phyloP scores from a whole-genome alignment of 2,329 filamentous ascomycete species.

The Epichloe brachyelytri region DNA sequence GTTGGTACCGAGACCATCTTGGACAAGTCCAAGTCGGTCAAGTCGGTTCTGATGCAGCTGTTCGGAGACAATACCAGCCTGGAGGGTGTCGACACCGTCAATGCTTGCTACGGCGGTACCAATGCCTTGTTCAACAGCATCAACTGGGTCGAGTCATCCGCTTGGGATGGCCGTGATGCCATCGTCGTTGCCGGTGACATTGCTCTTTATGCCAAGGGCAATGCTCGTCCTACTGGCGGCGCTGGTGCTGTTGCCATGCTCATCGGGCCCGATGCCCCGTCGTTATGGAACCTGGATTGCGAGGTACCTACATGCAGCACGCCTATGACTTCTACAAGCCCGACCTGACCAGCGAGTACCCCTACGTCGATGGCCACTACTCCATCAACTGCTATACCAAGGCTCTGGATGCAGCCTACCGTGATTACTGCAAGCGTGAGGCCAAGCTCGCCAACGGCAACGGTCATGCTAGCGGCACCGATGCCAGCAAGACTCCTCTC shows the following conservation, averaged over 20 bases:
- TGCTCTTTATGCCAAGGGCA: slow-evolving; percentile 73
- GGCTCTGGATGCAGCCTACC: slow-evolving; percentile 70
- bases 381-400: slow-evolving; percentile 71
- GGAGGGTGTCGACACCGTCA: slow-evolving; percentile 72
- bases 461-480: slow-evolving; percentile 35
- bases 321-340: slow-evolving; percentile 89
- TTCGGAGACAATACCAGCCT: slow-evolving; percentile 75
- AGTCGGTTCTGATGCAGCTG: slow-evolving; percentile 78
- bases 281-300: slow-evolving; percentile 64
- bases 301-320: slow-evolving; percentile 70
- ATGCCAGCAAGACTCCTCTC: slow-evolving; percentile 45
- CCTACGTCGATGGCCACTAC: slow-evolving; percentile 73
- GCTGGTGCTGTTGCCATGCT: slow-evolving; percentile 69
- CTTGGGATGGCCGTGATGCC: slow-evolving; percentile 72
- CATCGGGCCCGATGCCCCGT: slow-evolving; percentile 64
- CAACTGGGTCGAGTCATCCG: slow-evolving; percentile 80
- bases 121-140: slow-evolving; percentile 73
- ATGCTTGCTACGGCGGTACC: slow-evolving; percentile 79
- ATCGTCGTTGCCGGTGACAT: slow-evolving; percentile 74
- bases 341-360: slow-evolving; percentile 77
- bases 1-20: slow-evolving; percentile 77
- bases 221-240: slow-evolving; percentile 68
- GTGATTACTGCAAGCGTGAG: slow-evolving; percentile 66
- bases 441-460: slow-evolving; percentile 41
- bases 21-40: slow-evolving; percentile 86